Conservation (phyloP, 768 basidiomycete species). For the Leccinum barrowsii region DNA sequence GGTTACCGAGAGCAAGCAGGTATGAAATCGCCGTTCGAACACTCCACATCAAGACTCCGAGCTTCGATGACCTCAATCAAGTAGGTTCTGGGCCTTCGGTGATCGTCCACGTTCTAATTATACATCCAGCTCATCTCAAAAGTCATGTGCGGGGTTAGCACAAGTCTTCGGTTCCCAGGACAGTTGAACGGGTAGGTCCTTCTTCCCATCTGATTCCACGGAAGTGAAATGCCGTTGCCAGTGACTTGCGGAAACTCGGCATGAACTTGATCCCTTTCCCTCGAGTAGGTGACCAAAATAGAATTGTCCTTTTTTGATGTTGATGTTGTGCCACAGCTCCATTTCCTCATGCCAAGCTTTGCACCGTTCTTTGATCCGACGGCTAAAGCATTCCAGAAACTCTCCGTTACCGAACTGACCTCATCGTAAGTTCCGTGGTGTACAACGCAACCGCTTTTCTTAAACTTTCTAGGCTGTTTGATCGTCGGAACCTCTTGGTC, state of each 20-base stretch:
- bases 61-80: slow-evolving; percentile 65
- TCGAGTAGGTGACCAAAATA: slow-evolving; percentile 49
- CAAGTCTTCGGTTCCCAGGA: slow-evolving; percentile 89
- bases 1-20: slow-evolving; percentile 33
- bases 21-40: slow-evolving; percentile 69
- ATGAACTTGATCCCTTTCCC: slow-evolving; percentile 98
- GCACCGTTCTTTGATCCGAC: slow-evolving; percentile 80
- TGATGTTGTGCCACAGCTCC: slow-evolving; percentile 52
- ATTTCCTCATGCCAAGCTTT: slow-evolving; percentile 95
- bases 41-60: slow-evolving; percentile 60
- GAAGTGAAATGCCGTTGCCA: slow-evolving; percentile 25
- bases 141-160: slow-evolving; percentile 94
- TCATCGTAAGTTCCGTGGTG: slow-evolving; percentile 49
- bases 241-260: slow-evolving; percentile 84
- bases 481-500: slow-evolving; percentile 75
- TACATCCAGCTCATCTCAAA: slow-evolving; percentile 62
- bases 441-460: not conserved
- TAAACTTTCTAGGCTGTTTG: slow-evolving; percentile 56
- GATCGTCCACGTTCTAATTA: not conserved
- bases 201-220: not conserved
- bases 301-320: not conserved
- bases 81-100: slow-evolving; percentile 35
- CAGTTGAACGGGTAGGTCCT: slow-evolving; percentile 76
- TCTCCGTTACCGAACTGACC: slow-evolving; percentile 67
- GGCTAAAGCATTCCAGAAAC: slow-evolving; percentile 54